phyloP scores from a whole-genome alignment of 83 land plant genomes.

The Larix sibirica region DNA sequence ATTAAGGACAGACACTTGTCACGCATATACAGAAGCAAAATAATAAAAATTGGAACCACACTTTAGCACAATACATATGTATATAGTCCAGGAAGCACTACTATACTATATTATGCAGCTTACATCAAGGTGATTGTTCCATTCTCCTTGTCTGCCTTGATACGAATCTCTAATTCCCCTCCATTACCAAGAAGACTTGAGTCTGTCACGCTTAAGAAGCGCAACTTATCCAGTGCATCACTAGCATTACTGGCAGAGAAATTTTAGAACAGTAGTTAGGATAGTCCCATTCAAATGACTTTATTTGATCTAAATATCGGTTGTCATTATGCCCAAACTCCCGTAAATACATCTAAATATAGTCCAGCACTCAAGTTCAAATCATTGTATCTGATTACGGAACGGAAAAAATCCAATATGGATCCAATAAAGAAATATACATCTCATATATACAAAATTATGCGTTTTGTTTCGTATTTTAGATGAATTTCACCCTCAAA shows the following conservation, averaged over 20 bases:
- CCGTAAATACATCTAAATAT: too few species aligned
- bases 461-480: too few species aligned
- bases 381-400: too few species aligned
- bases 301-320: too few species aligned
- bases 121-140: conserved; percentile 90
- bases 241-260: conserved; percentile 84
- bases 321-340: too few species aligned
- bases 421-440: too few species aligned
- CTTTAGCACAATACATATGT: background rate
- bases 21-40: background rate
- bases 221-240: conserved; percentile 97
- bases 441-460: too few species aligned
- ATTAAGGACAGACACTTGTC: background rate
- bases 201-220: conserved; percentile 97
- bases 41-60: background rate
- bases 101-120: conserved; percentile 3
- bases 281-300: too few species aligned
- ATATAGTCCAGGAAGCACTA: background rate
- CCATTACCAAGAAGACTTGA: conserved; percentile 78
- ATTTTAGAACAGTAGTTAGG: too few species aligned
- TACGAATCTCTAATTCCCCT: conserved; percentile 85
- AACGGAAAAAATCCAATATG: too few species aligned
- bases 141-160: conserved; percentile 84
- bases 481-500: too few species aligned
- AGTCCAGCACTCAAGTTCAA: too few species aligned